phyloP scores from a whole-genome alignment of 345 rosid genomes.

The Aquilaria malaccensis region DNA sequence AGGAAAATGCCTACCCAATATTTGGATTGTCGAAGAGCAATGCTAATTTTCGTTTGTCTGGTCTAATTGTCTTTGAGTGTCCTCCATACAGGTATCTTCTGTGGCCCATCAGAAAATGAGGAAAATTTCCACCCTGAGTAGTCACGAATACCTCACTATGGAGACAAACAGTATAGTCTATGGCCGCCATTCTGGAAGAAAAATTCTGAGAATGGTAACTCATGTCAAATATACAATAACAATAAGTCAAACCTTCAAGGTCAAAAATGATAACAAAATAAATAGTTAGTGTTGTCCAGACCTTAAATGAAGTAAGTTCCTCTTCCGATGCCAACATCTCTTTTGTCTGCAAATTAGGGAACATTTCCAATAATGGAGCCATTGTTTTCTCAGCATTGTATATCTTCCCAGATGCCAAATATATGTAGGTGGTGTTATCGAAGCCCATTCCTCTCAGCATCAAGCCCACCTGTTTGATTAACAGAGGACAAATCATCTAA shows the following conservation, averaged over 20 bases:
- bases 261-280: background rate
- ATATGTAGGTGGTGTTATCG: constrained; percentile 71
- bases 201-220: constrained; percentile 57
- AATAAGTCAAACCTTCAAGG: constrained; percentile 6
- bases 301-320: constrained; percentile 89
- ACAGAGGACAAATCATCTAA: constrained; percentile 7
- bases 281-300: constrained; percentile 17
- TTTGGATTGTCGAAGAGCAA: constrained; percentile 86
- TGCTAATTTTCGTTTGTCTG: constrained; percentile 96
- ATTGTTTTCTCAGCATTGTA: constrained; percentile 82
- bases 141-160: constrained; percentile 99
- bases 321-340: constrained; percentile 79
- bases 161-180: constrained; percentile 99
- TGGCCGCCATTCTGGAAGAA: constrained; percentile 99
- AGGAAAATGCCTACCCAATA: constrained; percentile 43
- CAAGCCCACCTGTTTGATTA: constrained; percentile 67
- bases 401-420: constrained; percentile 92
- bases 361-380: constrained; percentile 95
- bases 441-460: constrained; percentile 99
- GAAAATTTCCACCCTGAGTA: constrained; percentile 98
- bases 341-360: constrained; percentile 87
- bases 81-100: constrained; percentile 86
- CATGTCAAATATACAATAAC: constrained; percentile 21
- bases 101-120: constrained; percentile 97
- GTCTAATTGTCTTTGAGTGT: constrained; percentile 90